These are phyloP conservation scores for Malus sieversii DNA, from an alignment of 306 rosid genomes.

Conservation along the genomic window DNA sequence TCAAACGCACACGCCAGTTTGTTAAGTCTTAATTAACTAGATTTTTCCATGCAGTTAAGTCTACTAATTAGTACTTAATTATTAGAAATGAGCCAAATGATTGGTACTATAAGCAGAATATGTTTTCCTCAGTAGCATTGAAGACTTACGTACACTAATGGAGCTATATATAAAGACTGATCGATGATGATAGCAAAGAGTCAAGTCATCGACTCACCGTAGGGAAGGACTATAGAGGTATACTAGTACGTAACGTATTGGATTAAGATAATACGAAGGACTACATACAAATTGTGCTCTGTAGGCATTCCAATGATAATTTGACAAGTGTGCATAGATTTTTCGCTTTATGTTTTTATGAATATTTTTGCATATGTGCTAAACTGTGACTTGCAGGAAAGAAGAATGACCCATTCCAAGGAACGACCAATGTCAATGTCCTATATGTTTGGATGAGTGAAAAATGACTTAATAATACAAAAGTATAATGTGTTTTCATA, in stretches of 20 bases:
- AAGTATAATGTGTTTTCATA: neutral
- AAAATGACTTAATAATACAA: neutral
- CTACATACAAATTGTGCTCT: neutral
- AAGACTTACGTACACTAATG: no score
- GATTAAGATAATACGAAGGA: neutral
- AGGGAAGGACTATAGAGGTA: neutral
- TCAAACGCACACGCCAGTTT: neutral
- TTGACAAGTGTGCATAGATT: neutral
- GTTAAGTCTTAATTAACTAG: neutral
- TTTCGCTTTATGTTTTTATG: no score
- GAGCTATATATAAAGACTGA: no score
- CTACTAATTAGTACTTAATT: neutral
- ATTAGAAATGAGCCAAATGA: neutral
- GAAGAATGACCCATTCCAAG: no score
- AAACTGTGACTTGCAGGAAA: no score
- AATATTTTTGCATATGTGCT: no score
- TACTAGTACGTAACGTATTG: neutral
- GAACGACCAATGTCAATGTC: no score
- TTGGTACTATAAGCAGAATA: neutral
- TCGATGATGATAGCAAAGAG: neutral
- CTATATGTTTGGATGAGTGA: neutral
- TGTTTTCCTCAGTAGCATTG: neutral
- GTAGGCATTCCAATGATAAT: neutral
- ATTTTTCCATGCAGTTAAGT: neutral
- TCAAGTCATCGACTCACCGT: neutral